phyloP scores from a whole-genome alignment of 768 basidiomycete genomes.

The Rhodotorula babjevae region DNA sequence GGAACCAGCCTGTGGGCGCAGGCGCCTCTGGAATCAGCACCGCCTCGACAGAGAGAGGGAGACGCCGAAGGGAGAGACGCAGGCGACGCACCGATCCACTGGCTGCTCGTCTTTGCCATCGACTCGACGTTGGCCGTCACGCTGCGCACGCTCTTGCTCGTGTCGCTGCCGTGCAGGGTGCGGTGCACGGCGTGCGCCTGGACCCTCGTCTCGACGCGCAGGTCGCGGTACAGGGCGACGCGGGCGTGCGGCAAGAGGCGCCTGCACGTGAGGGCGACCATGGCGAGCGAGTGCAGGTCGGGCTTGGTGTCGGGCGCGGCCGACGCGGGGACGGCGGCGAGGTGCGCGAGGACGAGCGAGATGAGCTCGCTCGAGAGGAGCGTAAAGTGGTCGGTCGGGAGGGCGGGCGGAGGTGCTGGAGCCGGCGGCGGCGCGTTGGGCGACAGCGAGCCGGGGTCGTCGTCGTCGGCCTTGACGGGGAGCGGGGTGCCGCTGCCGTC shows the following conservation, averaged over 20 bases:
- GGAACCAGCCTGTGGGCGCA: conserved; percentile 29
- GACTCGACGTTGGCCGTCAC: conserved; percentile 29
- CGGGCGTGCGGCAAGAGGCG: conserved; percentile 21
- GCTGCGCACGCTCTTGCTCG: conserved; percentile 2
- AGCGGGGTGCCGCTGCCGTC: too few species aligned
- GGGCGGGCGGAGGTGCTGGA: not conserved
- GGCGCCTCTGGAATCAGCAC: not conserved
- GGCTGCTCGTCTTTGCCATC: conserved; percentile 30
- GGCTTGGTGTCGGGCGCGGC: not conserved
- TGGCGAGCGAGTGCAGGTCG: conserved; percentile 17
- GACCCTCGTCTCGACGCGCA: conserved; percentile 28
- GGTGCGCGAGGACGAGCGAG: conserved; percentile 22
- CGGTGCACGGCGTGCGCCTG: conserved; percentile 37
- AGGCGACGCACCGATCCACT: conserved; percentile 31
- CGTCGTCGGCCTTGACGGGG: not conserved
- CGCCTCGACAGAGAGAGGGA: too few species aligned
- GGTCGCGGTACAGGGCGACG: conserved; percentile 20
- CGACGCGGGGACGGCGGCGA: conserved; percentile 9
- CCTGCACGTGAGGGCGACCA: conserved; percentile 2
- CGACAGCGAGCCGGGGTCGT: too few species aligned
- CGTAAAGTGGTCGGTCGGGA: conserved; percentile 21
- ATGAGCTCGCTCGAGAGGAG: conserved; percentile 31
- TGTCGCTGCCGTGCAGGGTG: conserved; percentile 31
- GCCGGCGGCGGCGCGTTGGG: too few species aligned
- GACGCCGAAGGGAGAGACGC: not conserved